Base-by-base conservation (phyloP, 371 early-diverging fungal genomes). In the Mortierella sp. region DNA sequence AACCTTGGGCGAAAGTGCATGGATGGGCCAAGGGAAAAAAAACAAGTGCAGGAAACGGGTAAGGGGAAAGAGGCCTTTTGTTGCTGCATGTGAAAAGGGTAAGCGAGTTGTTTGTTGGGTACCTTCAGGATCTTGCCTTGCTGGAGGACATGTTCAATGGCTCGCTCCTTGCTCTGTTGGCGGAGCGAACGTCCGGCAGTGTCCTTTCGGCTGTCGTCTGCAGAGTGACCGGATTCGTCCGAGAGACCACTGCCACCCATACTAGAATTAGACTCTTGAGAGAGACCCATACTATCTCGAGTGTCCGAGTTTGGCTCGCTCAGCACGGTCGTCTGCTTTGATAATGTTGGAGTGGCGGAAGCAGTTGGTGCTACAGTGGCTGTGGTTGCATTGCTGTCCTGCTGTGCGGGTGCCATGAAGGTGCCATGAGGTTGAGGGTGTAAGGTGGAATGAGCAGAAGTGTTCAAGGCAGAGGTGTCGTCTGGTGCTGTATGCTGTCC, bases 111-210 rank as follows among this genome's bases (percentile, higher is more conserved):
- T 39, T 9, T 0, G 41, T 7, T 11, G 22, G 1, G 31, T 71
- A 80, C 80, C 80, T 80, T 80, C 29, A 76, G 63, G 41, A 80
- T 66, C 47, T 70, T 76, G 45, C 73, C 71, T n/a, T 70, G 74
- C 64, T 74, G 71, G 14, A 79, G 67, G 10, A 79, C 73, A 66
- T 66, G 69, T 7, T 68, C 72, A 44, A 76, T 76, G 47, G 66
- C 66, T 37, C 48, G 47, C 50, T 80, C 80, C 40, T 75, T 79
- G 64, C 53, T 58, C 34, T 71, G 69, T 24, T 63, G 61, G 45
- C 61, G 41, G 7, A 44, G 13, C 65, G 52, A 65, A 11, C 41
- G 41, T 31, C 34, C 43, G 44, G 26, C 37, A 24, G 19, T 50
- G 24, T 66, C 43, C 11, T 45, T 39, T 40, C 8, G 44, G 14